Conservation (phyloP, 2,329 filamentous ascomycete genomes). For the Teratosphaeria destructans region DNA sequence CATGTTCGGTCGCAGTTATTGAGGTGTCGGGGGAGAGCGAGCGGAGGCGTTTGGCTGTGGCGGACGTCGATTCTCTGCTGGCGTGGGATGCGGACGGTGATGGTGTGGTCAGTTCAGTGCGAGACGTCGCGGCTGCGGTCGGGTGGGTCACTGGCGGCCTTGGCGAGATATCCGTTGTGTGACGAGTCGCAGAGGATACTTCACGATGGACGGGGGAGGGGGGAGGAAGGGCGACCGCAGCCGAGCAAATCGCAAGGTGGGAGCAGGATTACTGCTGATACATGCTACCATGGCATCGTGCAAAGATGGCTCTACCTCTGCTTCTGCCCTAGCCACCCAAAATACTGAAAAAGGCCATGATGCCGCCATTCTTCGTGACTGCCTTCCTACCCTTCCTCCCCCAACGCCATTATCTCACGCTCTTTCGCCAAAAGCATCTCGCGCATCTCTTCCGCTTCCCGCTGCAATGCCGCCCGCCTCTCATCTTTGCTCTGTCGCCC, state of each 20-base stretch:
- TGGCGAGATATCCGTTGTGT: no score
- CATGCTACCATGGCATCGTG: background rate
- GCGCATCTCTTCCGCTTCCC: constrained; percentile 68
- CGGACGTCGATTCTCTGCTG: background rate
- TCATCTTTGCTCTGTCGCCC: constrained; percentile 43
- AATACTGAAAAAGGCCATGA: background rate
- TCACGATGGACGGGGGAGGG: no score
- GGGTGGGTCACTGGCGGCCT: no score
- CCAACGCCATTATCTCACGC: constrained; percentile 50
- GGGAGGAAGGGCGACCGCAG: background rate
- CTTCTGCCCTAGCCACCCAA: background rate
- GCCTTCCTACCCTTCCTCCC: constrained; percentile 7
- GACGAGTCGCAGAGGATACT: no score
- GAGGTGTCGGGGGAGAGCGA: constrained; percentile 4
- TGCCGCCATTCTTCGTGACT: background rate
- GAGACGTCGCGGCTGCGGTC: background rate
- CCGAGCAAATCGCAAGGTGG: background rate
- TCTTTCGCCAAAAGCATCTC: constrained; percentile 64
- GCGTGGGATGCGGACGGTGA: background rate
- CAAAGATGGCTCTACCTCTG: background rate
- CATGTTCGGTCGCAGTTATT: constrained; percentile 64
- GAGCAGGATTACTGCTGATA: background rate
- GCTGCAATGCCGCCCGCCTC: constrained; percentile 54
- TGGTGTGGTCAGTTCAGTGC: background rate
- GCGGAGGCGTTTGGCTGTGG: background rate